Evolutionary conservation across 495 filamentous ascomycete genomes (phyloP), one percentile per base, ranked within the genome.

Genomic region (Terfezia boudieri): DNA sequence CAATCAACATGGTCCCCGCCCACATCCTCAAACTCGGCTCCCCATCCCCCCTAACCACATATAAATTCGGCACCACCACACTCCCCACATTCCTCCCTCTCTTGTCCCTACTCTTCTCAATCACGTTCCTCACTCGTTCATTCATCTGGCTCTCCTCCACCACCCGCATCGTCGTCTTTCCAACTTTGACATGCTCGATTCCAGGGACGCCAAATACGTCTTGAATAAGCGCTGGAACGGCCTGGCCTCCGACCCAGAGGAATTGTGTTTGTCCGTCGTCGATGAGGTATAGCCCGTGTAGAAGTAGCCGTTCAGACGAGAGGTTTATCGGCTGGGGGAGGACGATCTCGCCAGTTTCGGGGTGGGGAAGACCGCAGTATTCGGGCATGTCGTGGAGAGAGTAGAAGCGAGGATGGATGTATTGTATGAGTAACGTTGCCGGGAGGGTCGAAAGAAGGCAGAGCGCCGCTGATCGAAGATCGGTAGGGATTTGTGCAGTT

Each of bases 301-400:
- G 76, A n/a, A 86, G 84, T 49, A 98, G 72, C 36, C 81, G 76
- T 61, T 85, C 83, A 0, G 86, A 90, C 14, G 87, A 86, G 58
- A 96, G 74, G 67, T 95, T 96, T 63, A 84, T 67, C 1, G 83
- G 73, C 8, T 82, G 86, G 10, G 90, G 90, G 10, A 98, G 78
- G 22, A 82, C 71, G 55, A 89, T 95, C 61, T 90, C 85, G 56
- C 86, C 85, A 0, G 83, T 94, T 58, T 82, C 73, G 32, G 80
- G 75, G 63, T 96, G 83, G 1, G 87, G 84, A 36, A 88, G 67
- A 52, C 90, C 90, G 6, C 87, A 86, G 57, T 78, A 79, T 68
- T 94, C 86, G n/a, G 90, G 87, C 90, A 98, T 95, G 68, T 96
- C 89, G 61, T 96, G 89, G 43, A 95, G 75, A 5, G 86, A 93